phyloP scores from a whole-genome alignment of 257 asterid species.

The Apocynum venetum region DNA sequence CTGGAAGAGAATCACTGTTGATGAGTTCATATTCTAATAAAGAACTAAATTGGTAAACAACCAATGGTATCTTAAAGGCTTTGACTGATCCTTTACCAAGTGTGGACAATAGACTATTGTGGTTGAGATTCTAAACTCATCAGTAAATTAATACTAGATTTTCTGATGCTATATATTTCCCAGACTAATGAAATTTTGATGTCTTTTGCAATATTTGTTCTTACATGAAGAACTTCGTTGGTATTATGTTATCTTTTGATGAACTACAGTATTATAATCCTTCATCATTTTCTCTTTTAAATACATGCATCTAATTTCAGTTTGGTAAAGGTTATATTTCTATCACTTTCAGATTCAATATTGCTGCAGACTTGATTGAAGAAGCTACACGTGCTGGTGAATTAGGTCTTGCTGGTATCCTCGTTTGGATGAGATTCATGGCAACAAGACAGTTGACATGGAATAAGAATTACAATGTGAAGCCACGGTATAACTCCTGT shows the following conservation, averaged over 20 bases:
- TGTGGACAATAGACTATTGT: not conserved
- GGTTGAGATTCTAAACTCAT: not conserved
- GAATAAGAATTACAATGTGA: conserved; percentile 98
- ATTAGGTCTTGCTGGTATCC: conserved; percentile 86
- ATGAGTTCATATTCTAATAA: not conserved
- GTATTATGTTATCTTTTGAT: not conserved
- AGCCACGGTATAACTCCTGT: conserved; percentile 75
- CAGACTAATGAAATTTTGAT: not conserved
- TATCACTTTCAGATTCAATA: conserved; percentile 67
- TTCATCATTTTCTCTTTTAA: not conserved
- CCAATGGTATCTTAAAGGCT: not conserved
- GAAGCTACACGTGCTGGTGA: conserved; percentile 76
- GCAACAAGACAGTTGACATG: conserved; percentile 94
- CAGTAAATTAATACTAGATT: not conserved
- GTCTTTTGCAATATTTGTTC: not conserved
- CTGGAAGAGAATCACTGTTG: not conserved
- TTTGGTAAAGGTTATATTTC: not conserved
- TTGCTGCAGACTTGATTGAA: conserved; percentile 88
- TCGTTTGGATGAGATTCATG: conserved; percentile 99
- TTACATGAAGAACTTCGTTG: not conserved
- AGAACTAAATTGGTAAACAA: not conserved
- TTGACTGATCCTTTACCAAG: not conserved
- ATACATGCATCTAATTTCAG: not conserved
- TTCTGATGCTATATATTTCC: not conserved
- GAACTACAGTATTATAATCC: not conserved